Evolutionary conservation across 805 yeast genomes (phyloP), one percentile per base, ranked within the genome.

Genomic region (Myxozyma monticola): DNA sequence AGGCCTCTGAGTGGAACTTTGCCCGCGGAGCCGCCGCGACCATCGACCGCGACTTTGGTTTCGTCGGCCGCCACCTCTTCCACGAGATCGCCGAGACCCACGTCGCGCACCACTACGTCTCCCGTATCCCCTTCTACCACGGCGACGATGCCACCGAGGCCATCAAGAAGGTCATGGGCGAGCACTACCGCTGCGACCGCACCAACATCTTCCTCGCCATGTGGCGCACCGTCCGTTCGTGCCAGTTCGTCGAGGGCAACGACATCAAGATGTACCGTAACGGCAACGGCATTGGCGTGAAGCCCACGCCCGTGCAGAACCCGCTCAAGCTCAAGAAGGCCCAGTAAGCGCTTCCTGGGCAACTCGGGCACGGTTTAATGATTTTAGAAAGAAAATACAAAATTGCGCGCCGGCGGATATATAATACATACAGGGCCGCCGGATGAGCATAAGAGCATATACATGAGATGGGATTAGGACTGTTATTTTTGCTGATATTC

Each of bases 11-110:
- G 68, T 87, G 96, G 96, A 86, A 77, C 61, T 61, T 58, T 48
- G 89, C 90, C 43, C 79, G 90, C 65, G 96, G 96, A 60, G 95
- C 96, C 26, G 90, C 93, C 48, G 86, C 91, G 54, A 87, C 95
- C 49, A 81, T 88, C 56, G 96, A 87, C 70, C 76, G 96, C 65
- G 81, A 85, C 65, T 84, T 85, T 65, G 90, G 91, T 26, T 83
- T 86, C 66, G 74, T 84, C 56, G 96, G 96, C 50, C 74, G 78
- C 65, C 78, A 79, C 76, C 73, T 85, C 63, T 84, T 87, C 81
- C 96, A 87, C 70, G 95, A 85, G 67, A 87, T 87, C 65, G 86
- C 87, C 65, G 96, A 87, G 72, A 88, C 96, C 45, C 96, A 87
- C 67, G 95, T 88, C 47, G 76, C 84, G 62, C 96, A 87, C 72